phyloP scores from a whole-genome alignment of 2,329 filamentous ascomycete species.

The Leptographium radiaticola region DNA sequence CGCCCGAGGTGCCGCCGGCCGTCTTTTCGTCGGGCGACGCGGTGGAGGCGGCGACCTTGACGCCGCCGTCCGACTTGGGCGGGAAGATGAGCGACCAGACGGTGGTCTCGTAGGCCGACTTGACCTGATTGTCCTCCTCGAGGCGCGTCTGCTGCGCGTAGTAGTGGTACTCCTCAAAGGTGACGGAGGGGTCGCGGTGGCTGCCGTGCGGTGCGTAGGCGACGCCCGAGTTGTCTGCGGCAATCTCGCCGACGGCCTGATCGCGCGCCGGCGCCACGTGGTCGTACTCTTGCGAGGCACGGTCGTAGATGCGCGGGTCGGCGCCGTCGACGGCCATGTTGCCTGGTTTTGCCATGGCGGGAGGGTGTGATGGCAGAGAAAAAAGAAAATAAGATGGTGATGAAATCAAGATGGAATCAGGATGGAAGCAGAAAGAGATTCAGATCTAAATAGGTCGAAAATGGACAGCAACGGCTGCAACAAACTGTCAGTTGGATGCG shows the following conservation, averaged over 20 bases:
- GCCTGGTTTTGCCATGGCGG: constrained; percentile 8
- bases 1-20: not conserved
- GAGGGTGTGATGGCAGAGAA: too few species aligned
- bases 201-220: constrained; percentile 7
- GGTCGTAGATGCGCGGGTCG: constrained; percentile 4
- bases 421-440: too few species aligned
- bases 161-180: constrained; percentile 23
- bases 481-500: too few species aligned
- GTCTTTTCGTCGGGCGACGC: too few species aligned
- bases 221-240: not conserved
- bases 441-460: too few species aligned
- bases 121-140: constrained; percentile 16
- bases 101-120: constrained; percentile 10
- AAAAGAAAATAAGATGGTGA: not conserved
- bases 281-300: not conserved
- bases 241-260: not conserved
- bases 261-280: not conserved
- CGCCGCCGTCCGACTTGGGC: constrained; percentile 11
- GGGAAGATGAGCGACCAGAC: constrained; percentile 13
- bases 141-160: constrained; percentile 19
- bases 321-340: constrained; percentile 9
- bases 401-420: not conserved
- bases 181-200: constrained; percentile 17
- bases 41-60: constrained; percentile 2
- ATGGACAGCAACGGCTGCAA: too few species aligned